Base-by-base conservation (phyloP, 75 land plant species). In the Adiantum capillusveneris region DNA sequence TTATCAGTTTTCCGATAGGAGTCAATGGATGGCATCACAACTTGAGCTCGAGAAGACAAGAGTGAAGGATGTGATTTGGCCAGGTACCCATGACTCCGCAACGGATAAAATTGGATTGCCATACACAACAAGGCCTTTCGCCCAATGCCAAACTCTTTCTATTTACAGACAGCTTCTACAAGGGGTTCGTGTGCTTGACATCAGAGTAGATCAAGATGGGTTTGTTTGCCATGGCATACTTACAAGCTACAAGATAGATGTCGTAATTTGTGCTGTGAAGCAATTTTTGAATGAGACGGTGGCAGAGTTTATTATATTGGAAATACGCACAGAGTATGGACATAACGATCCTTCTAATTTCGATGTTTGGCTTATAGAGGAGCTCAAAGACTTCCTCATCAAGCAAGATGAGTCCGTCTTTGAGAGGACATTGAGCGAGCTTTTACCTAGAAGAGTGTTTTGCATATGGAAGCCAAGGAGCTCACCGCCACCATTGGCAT, bases 51-150 rank as follows among this genome's bases (percentile, higher is more conserved):
- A 66, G 1, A 67, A 39, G 11, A 39, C 79, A 25, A 69, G 25
- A 26, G 45, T 92, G 22, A 44, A 69, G 62, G 59, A 88, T 65
- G 73, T 92, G n/a, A 76, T 88, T 0, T 92, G 84, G 84, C 97
- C 97, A 0, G 97, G 97, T 2, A 88, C 97, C 1, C 97, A 92
- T 70, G 87, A 92, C 37, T 92, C 97, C 11, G 97, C 95, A 57
- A 92, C 95, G 1, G 69, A 92, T 75, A 71, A 78, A 62, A 85
- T 92, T 29, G 97, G 95, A 17, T 36, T 92, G 25, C 79, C 66
- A 0, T 58, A 67, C 36, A 28, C 85, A 31, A 65, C 87, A 9
- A 75, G 95, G 25, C 97, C 97, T 1, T 83, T 92, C 37, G 95
- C 86, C 18, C 97, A 79, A 48, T 92, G 97, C 75, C 97, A 92